Conservation (phyloP, 2,329 filamentous ascomycete genomes). For the Fusarium bactridioides region DNA sequence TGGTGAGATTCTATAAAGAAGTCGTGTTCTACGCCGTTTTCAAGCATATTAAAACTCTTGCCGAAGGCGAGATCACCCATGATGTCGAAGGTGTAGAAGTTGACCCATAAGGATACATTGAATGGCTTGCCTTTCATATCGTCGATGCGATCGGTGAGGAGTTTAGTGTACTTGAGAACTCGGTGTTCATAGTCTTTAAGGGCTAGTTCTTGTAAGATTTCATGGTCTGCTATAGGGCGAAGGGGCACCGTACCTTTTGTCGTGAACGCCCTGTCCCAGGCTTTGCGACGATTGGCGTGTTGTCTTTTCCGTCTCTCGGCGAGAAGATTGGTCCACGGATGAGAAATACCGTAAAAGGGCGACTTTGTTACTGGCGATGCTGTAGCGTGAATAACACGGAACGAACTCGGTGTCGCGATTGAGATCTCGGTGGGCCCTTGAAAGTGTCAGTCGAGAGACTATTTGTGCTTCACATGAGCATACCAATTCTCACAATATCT, state of each 20-base stretch:
- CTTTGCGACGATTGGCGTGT: conserved; percentile 19
- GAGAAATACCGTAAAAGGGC: conserved; percentile 17
- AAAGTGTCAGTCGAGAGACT: fast-evolving
- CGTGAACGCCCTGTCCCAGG: conserved; percentile 29
- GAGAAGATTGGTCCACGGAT: conserved; percentile 10
- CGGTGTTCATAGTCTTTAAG: conserved; percentile 16
- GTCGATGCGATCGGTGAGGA: background rate
- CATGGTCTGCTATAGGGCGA: too few relatives aligned
- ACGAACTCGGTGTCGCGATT: conserved; percentile 14
- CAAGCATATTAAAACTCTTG: conserved; percentile 21
- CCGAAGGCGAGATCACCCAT: conserved; percentile 29
- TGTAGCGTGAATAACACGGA: conserved; percentile 14
- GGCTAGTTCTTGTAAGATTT: too few relatives aligned
- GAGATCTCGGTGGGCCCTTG: conserved; percentile 19
- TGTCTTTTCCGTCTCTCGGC: background rate
- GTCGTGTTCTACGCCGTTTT: background rate
- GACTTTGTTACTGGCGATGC: conserved; percentile 6
- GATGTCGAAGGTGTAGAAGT: conserved; percentile 28
- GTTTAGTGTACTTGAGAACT: conserved; percentile 6
- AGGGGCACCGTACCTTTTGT: conserved; percentile 5
- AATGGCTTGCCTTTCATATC: background rate
- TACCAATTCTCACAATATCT: conserved; percentile 26
- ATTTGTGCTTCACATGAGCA: fast-evolving
- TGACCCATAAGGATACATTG: background rate
- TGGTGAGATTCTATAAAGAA: conserved; percentile 4